phyloP scores from a whole-genome alignment of 2,329 filamentous ascomycete species.

The Ophiostoma sp. region DNA sequence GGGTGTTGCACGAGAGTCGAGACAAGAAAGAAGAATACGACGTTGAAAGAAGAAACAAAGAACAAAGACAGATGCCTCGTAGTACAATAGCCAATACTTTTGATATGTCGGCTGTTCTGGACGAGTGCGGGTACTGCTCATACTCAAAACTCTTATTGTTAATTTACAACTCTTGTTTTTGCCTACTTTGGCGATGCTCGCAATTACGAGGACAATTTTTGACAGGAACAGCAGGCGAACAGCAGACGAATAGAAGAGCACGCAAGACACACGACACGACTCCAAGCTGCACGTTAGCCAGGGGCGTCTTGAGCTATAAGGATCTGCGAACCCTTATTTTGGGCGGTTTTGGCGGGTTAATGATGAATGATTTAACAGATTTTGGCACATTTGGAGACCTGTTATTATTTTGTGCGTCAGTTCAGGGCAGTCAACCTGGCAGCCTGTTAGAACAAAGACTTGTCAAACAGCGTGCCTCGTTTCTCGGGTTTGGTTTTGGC shows the following conservation, averaged over 20 bases:
- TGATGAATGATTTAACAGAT: neutral
- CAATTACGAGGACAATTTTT: neutral
- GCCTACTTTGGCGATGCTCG: neutral
- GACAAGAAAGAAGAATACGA: neutral
- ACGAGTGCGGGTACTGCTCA: neutral
- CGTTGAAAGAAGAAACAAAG: neutral
- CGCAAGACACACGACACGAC: neutral
- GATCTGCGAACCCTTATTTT: slow-evolving; percentile 17
- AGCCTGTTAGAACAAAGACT: neutral
- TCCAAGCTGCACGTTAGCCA: neutral
- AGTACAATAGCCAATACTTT: neutral
- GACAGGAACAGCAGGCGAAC: neutral
- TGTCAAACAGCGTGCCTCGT: neutral
- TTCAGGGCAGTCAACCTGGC: neutral
- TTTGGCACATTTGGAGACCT: neutral
- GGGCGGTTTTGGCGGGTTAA: neutral
- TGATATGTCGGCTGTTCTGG: neutral
- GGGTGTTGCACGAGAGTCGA: neutral
- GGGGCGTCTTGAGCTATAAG: neutral
- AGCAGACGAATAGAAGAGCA: neutral
- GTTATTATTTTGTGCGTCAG: neutral
- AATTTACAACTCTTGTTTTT: neutral
- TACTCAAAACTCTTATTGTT: neutral
- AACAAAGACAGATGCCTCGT: neutral
- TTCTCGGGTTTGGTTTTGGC: neutral